Evolutionary conservation across 1,284 basidiomycete genomes (phyloP).

Genomic region (Heterobasidion parviporum): DNA sequence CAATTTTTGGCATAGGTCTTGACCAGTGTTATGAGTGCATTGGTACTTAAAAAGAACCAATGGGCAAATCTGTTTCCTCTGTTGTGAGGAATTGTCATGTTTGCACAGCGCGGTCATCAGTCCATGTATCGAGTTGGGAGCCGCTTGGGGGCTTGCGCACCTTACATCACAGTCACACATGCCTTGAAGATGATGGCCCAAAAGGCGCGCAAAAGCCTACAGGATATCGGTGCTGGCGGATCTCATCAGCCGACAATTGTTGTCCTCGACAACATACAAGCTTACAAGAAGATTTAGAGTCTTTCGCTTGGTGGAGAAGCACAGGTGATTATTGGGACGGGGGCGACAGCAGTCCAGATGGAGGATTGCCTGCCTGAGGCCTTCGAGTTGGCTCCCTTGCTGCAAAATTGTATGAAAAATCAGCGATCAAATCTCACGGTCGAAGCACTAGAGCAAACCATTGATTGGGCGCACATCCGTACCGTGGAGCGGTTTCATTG

Average conservation of each 20-base stretch:
- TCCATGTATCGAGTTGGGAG: not conserved
- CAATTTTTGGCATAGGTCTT: not conserved
- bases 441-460: constrained; percentile 1
- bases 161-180: not conserved
- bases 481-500: constrained; percentile 2
- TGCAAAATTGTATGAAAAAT: not conserved
- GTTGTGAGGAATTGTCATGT: not conserved
- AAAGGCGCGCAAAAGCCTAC: not conserved
- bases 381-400: not conserved
- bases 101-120: not conserved
- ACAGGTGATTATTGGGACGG: constrained; percentile 10
- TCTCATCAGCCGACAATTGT: not conserved
- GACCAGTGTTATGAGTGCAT: not conserved
- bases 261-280: constrained; percentile 10
- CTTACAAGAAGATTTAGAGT: not conserved
- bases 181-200: not conserved
- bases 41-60: not conserved
- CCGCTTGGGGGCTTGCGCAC: not conserved
- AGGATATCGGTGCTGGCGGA: not conserved
- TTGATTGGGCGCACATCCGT: constrained; percentile 4
- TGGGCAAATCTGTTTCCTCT: not conserved
- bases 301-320: constrained; percentile 5
- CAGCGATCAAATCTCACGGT: constrained; percentile 4
- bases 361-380: constrained; percentile 4
- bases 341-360: constrained; percentile 7